A percentile compares a stretch with the other conserved stretches of the same genome.
Evolutionary conservation across 2,329 filamentous ascomycete species (phyloP).

Genomic region (Drechmeria coniospora): DNA sequence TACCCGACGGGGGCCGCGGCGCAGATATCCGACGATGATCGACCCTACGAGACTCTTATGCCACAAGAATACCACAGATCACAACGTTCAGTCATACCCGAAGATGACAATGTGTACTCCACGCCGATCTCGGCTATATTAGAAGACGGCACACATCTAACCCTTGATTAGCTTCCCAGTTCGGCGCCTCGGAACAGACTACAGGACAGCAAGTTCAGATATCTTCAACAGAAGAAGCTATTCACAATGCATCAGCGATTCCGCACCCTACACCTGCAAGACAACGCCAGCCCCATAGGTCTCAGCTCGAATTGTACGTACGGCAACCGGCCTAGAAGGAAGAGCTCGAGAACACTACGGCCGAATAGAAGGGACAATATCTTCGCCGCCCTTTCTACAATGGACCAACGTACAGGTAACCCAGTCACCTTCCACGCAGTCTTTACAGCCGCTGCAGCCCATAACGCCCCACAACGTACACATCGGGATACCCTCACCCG

Average conservation of each 20-base stretch:
- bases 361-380: not conserved
- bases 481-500: not conserved
- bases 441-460: not conserved
- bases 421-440: not conserved
- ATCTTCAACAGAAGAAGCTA: not conserved
- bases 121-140: no score
- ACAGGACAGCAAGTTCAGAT: no score
- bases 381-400: not conserved
- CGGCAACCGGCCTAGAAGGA: not conserved
- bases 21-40: no score
- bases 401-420: not conserved
- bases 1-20: no score
- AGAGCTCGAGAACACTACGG: not conserved
- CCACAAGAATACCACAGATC: no score
- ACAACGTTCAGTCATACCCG: no score
- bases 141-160: no score
- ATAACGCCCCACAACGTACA: not conserved
- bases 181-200: no score
- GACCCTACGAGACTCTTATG: no score
- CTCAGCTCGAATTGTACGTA: not conserved
- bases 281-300: not conserved
- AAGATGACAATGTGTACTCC: no score
- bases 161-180: no score
- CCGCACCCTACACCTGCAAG: not conserved
- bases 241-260: not conserved